These are phyloP conservation scores for Clathrus columnatus DNA, from an alignment of 768 basidiomycete species.

Conservation along the genomic window DNA sequence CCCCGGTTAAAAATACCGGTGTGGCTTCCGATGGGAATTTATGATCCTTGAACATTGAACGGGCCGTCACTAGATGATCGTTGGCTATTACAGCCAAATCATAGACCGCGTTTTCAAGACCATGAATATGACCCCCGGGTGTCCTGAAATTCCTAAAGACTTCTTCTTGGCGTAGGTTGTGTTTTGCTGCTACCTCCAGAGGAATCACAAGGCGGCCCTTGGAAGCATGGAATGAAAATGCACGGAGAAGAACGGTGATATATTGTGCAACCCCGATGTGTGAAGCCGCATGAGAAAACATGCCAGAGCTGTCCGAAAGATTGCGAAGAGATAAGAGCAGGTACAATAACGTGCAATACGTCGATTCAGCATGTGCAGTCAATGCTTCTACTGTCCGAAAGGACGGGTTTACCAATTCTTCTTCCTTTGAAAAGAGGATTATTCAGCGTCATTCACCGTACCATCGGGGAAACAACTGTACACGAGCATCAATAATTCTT, in stretches of 20 bases:
- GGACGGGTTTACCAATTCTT: constrained; percentile 54
- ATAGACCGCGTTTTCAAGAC: constrained; percentile 69
- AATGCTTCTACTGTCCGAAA: constrained; percentile 62
- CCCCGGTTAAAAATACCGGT: constrained; percentile 66
- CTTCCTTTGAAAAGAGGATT: constrained; percentile 38
- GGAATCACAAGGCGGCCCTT: constrained; percentile 69
- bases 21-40: constrained; percentile 47
- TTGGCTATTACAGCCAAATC: constrained; percentile 77
- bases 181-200: constrained; percentile 70
- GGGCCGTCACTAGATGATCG: constrained; percentile 69
- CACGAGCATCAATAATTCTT: constrained; percentile 78
- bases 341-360: constrained; percentile 71
- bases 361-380: constrained; percentile 69
- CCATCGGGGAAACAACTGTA: constrained; percentile 31
- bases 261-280: constrained; percentile 74
- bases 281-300: constrained; percentile 67
- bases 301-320: constrained; percentile 33
- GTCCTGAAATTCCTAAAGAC: constrained; percentile 38
- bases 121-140: constrained; percentile 32
- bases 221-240: constrained; percentile 67
- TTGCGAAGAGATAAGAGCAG: constrained; percentile 60
- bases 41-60: constrained; percentile 43
- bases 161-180: constrained; percentile 72
- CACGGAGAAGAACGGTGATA: constrained; percentile 61
- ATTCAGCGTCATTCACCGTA: too few species aligned